These are phyloP conservation scores for Myrica gale DNA, from an alignment of 306 rosid genomes.

Conservation along the genomic window DNA sequence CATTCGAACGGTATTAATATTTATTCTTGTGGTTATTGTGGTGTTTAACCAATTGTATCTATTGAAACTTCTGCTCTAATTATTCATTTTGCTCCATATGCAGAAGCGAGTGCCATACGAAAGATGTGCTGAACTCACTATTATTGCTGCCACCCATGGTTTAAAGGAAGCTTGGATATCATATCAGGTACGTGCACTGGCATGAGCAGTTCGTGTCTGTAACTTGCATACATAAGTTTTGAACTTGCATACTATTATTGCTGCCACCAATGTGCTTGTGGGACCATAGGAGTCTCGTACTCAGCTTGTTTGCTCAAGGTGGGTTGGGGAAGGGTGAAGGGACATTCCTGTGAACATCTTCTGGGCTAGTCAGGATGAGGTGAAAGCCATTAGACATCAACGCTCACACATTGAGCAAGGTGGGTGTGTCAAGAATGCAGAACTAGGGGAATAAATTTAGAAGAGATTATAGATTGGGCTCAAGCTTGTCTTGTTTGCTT, in stretches of 20 bases:
- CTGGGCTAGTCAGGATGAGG: no score
- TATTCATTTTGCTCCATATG: constrained; percentile 8
- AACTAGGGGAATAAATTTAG: neutral
- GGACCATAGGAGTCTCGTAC: no score
- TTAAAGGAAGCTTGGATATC: constrained; percentile 98
- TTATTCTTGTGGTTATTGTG: neutral
- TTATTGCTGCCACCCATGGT: constrained; percentile 85
- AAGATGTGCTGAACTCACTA: constrained; percentile 83
- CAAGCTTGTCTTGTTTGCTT: neutral
- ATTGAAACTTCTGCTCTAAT: constrained; percentile 10
- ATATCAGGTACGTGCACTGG: constrained; percentile 58
- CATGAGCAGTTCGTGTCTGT: constrained; percentile 18
- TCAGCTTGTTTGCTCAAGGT: no score
- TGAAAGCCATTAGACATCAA: no score
- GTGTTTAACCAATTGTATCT: neutral
- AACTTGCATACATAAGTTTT: neutral
- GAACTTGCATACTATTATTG: no score
- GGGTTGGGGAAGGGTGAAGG: no score
- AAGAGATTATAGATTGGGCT: neutral
- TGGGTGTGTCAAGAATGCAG: no score
- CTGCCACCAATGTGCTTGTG: no score
- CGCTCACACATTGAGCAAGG: no score
- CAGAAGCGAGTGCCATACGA: constrained; percentile 86
- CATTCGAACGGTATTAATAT: neutral
- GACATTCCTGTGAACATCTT: no score